Conservation (phyloP, 2,329 filamentous ascomycete species). For the Elsinoe arachidis region DNA sequence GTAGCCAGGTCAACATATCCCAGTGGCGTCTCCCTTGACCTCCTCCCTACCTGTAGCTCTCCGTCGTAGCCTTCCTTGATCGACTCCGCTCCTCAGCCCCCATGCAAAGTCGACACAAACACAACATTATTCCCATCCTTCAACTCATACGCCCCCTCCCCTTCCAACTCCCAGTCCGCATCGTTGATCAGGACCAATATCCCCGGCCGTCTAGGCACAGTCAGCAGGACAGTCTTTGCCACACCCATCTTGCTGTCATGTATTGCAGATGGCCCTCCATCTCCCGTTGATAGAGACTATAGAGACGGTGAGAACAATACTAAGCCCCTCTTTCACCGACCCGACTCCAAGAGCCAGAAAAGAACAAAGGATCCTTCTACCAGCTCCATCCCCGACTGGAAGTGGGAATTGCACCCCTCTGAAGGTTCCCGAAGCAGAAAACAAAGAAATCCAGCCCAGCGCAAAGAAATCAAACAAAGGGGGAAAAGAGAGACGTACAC, state of each 20-base stretch:
- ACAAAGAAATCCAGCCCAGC: too few species aligned
- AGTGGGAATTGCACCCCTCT: too few species aligned
- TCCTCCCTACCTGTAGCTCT: too few species aligned
- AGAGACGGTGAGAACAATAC: background rate
- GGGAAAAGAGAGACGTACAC: constrained; percentile 55
- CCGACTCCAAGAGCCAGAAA: too few species aligned
- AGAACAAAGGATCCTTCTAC: too few species aligned
- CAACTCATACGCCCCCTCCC: constrained; percentile 82
- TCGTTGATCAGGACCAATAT: constrained; percentile 97
- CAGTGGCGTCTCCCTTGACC: too few species aligned
- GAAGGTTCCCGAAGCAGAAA: too few species aligned
- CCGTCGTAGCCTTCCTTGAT: too few species aligned
- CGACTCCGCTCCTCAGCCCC: constrained; percentile 52
- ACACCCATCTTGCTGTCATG: background rate
- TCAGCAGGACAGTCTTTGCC: background rate
- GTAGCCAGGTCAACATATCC: too few species aligned
- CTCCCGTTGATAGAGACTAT: background rate
- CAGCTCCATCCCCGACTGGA: too few species aligned
- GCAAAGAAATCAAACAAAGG: background rate
- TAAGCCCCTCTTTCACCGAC: background rate
- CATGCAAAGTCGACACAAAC: constrained; percentile 94
- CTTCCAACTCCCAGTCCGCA: constrained; percentile 95
- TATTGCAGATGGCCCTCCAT: constrained; percentile 11
- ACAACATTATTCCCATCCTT: constrained; percentile 77
- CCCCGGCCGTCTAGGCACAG: constrained; percentile 66